Evolutionary conservation across 805 yeast species (phyloP).

Genomic region (Candida gorgasii): DNA sequence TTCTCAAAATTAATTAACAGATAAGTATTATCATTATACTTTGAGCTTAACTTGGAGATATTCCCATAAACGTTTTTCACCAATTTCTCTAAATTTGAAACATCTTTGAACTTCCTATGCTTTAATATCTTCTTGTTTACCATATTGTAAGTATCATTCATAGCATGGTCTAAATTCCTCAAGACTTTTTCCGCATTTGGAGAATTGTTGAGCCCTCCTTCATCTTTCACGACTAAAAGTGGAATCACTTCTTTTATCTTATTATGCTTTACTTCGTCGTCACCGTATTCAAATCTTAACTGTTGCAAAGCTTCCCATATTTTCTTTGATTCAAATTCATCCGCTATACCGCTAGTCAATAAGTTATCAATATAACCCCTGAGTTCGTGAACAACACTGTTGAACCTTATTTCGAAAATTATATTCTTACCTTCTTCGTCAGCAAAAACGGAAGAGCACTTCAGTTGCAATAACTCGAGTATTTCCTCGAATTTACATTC

Average conservation of each 20-base stretch:
- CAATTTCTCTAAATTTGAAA: conserved; percentile 34
- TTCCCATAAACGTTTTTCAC: conserved; percentile 31
- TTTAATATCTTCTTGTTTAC: conserved; percentile 28
- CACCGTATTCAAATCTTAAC: conserved; percentile 19
- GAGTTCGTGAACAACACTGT: conserved; percentile 25
- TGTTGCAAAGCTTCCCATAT: conserved; percentile 19
- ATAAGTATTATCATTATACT: conserved; percentile 33
- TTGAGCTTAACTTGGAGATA: conserved; percentile 29
- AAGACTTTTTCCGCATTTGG: conserved; percentile 23
- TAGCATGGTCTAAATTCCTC: conserved; percentile 16
- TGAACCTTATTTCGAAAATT: conserved; percentile 27
- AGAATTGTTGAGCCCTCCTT: conserved; percentile 20
- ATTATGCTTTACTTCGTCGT: conserved; percentile 2
- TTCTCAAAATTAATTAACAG: conserved; percentile 37
- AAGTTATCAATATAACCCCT: conserved; percentile 18
- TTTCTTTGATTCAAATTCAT: conserved; percentile 20
- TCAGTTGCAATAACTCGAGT: conserved; percentile 20
- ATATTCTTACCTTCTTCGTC: conserved; percentile 15
- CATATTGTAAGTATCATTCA: conserved; percentile 20
- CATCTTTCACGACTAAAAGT: conserved; percentile 23
- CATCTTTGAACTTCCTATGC: conserved; percentile 23
- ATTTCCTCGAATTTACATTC: conserved; percentile 26
- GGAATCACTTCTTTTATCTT: conserved; percentile 23
- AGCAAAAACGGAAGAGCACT: conserved; percentile 19
- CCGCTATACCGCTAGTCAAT: conserved; percentile 8